Evolutionary conservation across 768 basidiomycete genomes (phyloP), one percentile per base, ranked within the genome.

Genomic region (Fistulinella prunicolor): DNA sequence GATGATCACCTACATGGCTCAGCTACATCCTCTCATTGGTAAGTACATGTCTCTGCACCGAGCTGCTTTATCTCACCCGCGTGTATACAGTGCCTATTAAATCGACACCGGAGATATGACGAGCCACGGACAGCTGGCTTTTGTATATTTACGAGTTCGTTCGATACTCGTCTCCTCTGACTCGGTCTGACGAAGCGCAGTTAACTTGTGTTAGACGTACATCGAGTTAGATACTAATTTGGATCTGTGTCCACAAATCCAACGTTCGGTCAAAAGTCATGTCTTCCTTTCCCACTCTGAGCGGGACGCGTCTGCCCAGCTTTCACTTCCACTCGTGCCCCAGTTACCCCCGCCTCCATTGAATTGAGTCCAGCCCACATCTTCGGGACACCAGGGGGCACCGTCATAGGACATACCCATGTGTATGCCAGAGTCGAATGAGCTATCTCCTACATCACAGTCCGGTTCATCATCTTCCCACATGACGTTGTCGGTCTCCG

Each of bases 1-100:
- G 94, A 86, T 86, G 72, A 82, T 95, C 62, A 94, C 94, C n/a
- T 98, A 95, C 70, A 77, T 96, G 65, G 93, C 94, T 1, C 94
- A 98, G 63, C 68, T 96, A 42, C 84, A 97, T 63, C 94, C 94
- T 30, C 77, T 98, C 42, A 83, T 95, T 61, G 71, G 94, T 94
- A 55, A 52, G 82, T 70, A n/a, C n/a, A 30, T 4, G 10, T 24
- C 35, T 3, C 13, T 20, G 10, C 9, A 26, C 14, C 12, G 12
- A 10, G 8, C 16, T 13, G 2, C 17, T 14, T 23, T 22, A 41
- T 46, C 53, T 51, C 17, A 55, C 21, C 26, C 42, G 17, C 12
- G 34, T 3, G 20, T 34, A 32, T 10, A 36, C 43, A 64, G 60
- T 51, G 29, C 61, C 62, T 39, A 39, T 53, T 38, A 55, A 30